Percentiles rank a stretch among this genome's conserved stretches.
Conservation (phyloP, 768 basidiomycete genomes). For the Boletus bicolor region DNA sequence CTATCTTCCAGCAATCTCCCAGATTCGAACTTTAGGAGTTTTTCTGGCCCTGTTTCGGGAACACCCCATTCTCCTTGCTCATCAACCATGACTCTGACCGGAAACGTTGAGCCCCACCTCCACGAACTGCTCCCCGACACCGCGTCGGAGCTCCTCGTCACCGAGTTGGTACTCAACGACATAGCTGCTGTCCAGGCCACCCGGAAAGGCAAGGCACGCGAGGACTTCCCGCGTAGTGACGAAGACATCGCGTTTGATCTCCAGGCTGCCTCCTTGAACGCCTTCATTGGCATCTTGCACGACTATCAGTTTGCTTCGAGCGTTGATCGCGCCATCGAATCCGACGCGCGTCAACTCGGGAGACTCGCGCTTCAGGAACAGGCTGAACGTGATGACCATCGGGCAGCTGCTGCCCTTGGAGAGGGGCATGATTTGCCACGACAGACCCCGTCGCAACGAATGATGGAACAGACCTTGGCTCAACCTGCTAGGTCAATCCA, state of each 20-base stretch:
- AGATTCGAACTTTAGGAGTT: background rate
- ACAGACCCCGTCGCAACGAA: constrained; percentile 17
- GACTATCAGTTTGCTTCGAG: constrained; percentile 43
- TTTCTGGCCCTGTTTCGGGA: background rate
- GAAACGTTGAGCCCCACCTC: constrained; percentile 11
- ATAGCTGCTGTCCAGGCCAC: constrained; percentile 33
- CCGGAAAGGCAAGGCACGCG: constrained; percentile 38
- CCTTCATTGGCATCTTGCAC: constrained; percentile 28
- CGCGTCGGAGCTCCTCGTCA: constrained; percentile 39
- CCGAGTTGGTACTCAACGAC: constrained; percentile 42
- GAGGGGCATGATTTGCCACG: constrained; percentile 23
- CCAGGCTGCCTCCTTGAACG: constrained; percentile 36
- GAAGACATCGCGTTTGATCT: constrained; percentile 44
- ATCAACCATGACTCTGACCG: constrained; percentile 4
- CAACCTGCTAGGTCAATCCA: constrained; percentile 3
- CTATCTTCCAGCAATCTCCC: background rate
- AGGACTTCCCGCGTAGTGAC: constrained; percentile 35
- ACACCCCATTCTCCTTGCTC: background rate
- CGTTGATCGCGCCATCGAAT: constrained; percentile 39
- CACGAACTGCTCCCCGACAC: constrained; percentile 24
- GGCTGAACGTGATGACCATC: constrained; percentile 41
- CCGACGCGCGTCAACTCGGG: constrained; percentile 33
- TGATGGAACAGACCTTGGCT: constrained; percentile 1
- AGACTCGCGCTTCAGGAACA: constrained; percentile 34
- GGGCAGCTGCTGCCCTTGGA: constrained; percentile 38